Conservation (phyloP, 2,329 filamentous ascomycete genomes). For the Dothistroma pini region DNA sequence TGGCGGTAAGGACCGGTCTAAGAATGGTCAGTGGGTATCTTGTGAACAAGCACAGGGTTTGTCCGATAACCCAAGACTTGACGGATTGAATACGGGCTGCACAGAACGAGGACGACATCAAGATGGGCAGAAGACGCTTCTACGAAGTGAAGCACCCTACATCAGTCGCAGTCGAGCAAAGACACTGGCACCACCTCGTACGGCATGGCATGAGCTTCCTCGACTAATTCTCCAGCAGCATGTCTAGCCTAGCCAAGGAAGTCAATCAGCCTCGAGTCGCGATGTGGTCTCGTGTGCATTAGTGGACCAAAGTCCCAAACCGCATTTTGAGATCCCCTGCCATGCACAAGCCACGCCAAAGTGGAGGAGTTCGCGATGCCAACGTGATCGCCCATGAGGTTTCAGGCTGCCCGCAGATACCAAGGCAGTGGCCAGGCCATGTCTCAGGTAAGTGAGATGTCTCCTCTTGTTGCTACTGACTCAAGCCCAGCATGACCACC, state of each 20-base stretch:
- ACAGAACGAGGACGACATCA: not conserved
- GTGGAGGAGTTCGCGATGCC: slow-evolving; percentile 17
- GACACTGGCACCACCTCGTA: not conserved
- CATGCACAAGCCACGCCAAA: slow-evolving; percentile 11
- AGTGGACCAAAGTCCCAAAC: not conserved
- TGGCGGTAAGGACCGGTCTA: not conserved
- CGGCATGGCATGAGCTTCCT: not conserved
- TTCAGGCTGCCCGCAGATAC: slow-evolving; percentile 8
- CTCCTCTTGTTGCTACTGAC: slow-evolving; percentile 2
- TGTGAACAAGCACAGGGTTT: not conserved
- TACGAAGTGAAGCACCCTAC: not conserved
- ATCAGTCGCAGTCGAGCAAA: not conserved
- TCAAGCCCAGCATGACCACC: slow-evolving; percentile 41
- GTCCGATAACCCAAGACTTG: no score
- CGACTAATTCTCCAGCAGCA: not conserved
- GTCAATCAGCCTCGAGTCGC: not conserved
- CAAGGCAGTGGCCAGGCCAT: slow-evolving; percentile 1
- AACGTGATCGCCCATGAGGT: slow-evolving; percentile 5
- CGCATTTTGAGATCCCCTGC: slow-evolving; percentile 1
- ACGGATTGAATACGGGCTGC: not conserved
- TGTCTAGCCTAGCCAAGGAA: not conserved
- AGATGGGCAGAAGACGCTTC: not conserved
- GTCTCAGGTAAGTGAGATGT: not conserved
- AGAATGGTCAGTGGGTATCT: not conserved
- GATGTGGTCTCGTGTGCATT: not conserved